A percentile compares a stretch with the other conserved stretches of the same genome.
These are phyloP conservation scores for Spiraea crenata DNA, from an alignment of 331 rosid genomes.

Conservation along the genomic window DNA sequence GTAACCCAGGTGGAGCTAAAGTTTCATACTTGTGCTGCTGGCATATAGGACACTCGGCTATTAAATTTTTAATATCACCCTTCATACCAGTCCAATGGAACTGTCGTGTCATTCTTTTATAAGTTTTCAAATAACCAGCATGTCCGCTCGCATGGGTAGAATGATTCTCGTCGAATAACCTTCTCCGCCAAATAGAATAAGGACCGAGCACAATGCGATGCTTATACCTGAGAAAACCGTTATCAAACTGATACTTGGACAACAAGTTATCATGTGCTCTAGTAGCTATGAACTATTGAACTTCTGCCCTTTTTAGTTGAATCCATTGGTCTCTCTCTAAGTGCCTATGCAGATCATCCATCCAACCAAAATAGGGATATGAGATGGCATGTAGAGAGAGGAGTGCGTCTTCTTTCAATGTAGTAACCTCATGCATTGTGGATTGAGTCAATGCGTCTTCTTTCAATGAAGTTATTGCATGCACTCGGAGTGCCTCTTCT, in stretches of 20 bases:
- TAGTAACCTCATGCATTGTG: no score
- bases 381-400: no score
- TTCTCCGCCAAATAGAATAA: not conserved
- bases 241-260: not conserved
- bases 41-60: not conserved
- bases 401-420: no score
- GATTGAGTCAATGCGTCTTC: no score
- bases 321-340: no score
- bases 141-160: not conserved
- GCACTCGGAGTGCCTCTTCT: no score
- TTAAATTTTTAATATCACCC: not conserved
- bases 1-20: no score
- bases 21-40: not conserved
- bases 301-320: no score
- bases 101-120: not conserved
- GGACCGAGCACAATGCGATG: not conserved
- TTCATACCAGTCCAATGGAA: not conserved
- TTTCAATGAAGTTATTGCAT: no score
- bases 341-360: no score
- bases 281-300: no score
- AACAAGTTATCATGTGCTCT: not conserved
- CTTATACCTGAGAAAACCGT: not conserved
- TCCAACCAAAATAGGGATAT: no score
- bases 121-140: not conserved
- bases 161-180: not conserved